Conservation (phyloP, 148 eudicot species). For the Rhododendron ovatum region DNA sequence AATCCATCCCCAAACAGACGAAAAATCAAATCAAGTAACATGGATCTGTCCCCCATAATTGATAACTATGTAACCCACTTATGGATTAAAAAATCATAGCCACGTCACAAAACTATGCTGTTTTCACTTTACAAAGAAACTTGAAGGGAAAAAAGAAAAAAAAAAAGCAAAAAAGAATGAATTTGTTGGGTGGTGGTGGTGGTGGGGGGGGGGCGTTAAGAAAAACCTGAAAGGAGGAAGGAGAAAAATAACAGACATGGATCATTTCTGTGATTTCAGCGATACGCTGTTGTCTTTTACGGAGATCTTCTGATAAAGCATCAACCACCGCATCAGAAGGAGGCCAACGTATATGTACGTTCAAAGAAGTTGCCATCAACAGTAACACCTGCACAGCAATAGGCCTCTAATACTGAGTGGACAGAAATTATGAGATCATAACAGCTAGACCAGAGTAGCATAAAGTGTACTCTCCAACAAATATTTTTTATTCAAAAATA, state of each 20-base stretch:
- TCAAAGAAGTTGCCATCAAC: constrained; percentile 90
- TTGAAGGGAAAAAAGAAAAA: background rate
- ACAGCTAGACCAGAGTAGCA: background rate
- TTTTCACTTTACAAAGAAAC: background rate
- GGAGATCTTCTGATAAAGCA: constrained; percentile 49
- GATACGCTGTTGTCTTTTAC: constrained; percentile 70
- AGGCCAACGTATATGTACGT: constrained; percentile 33
- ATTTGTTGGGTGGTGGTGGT: background rate
- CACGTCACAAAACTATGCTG: background rate
- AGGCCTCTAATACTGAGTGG: background rate
- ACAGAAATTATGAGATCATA: background rate
- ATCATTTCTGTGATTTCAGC: constrained; percentile 97
- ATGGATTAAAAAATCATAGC: background rate
- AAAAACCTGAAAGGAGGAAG: background rate
- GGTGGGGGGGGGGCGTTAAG: no score
- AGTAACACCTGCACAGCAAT: constrained; percentile 57
- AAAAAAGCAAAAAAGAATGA: background rate
- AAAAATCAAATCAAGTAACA: background rate
- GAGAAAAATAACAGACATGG: constrained; percentile 52
- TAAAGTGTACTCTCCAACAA: background rate
- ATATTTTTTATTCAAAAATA: background rate
- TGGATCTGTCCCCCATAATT: background rate
- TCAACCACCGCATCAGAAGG: constrained; percentile 29
- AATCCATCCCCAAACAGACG: background rate
- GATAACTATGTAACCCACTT: background rate